Base-by-base conservation (phyloP, 768 basidiomycete genomes). In the Pleurotus citrinopileatus region DNA sequence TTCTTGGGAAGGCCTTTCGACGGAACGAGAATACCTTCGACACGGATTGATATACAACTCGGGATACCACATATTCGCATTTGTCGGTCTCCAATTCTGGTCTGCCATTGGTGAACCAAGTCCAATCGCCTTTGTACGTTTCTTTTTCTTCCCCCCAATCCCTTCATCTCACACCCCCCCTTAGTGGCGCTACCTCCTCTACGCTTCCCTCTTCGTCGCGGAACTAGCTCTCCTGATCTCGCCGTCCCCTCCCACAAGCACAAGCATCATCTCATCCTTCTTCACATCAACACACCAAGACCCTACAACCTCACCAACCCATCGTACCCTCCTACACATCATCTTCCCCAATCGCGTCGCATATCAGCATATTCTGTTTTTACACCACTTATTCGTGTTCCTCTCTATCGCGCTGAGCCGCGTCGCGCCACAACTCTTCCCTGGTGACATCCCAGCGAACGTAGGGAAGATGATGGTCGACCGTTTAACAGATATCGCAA, bases 101-200 rank as follows among this genome's bases (percentile, higher is more conserved):
- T 85, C 85, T 28, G 74, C 81, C 20, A 73, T 88, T 43, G 82
- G 86, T 4, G 76, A 74, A 42, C 73, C 76, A 4, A 86, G 80
- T 59, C 73, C 81, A 4, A 74, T 86, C 23, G 77, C 83, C 54
- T 87, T 86, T 58, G 87, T 91, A 67, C 64, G 89, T 79, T 20
- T 44, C 52, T 23, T 3, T 54, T 54, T 61, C 77, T 72, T 28
- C 34, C 50, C 15, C 2, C 53, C 42, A 37, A 17, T 53, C 47
- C 46, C 23, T 51, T 44, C 38, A n/a, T 48, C 38, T 60, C 10
- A 57, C 48, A 28, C 43, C 6, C 47, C 8, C 28, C 19, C 55
- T 45, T 60, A 91, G 90, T 94, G 91, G 91, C 83, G 91, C 13
- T 91, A 87, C 66, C 68, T 86, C 50, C 70, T 90, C n/a, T 89